A percentile compares a stretch with the other conserved stretches of the same genome.
Evolutionary conservation across 1,284 basidiomycete genomes (phyloP).

Genomic region (Boletellus deceptivus): DNA sequence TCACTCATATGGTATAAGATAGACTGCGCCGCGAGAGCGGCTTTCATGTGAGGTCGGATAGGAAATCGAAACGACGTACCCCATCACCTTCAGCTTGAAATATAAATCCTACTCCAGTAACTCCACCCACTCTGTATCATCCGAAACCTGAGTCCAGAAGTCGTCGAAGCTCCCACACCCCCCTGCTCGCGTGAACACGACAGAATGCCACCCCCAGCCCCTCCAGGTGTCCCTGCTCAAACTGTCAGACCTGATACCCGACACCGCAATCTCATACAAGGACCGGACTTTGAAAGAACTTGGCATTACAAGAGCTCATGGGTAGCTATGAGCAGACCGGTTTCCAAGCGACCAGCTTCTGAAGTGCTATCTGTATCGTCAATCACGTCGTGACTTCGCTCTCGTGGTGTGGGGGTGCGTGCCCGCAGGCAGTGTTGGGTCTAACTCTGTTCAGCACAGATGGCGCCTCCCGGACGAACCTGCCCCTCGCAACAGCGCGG

Average conservation of each 20-base stretch:
- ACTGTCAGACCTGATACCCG: conserved; percentile 77
- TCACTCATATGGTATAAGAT: too few relatives aligned
- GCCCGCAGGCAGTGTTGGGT: neutral
- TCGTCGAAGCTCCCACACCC: too few relatives aligned
- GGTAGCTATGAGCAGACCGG: conserved; percentile 86
- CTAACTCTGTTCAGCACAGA: conserved; percentile 48
- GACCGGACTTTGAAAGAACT: conserved; percentile 78
- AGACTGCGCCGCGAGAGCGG: too few relatives aligned
- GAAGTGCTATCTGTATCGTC: conserved; percentile 86
- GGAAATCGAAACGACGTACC: too few relatives aligned
- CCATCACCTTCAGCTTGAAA: too few relatives aligned
- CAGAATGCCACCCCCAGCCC: too few relatives aligned
- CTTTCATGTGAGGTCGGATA: too few relatives aligned
- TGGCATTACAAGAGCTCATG: conserved; percentile 73
- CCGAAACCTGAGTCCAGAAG: too few relatives aligned
- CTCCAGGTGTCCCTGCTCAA: conserved; percentile 46
- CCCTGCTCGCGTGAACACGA: too few relatives aligned
- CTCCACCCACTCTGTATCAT: too few relatives aligned
- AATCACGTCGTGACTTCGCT: conserved; percentile 66
- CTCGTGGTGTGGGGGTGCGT: conserved; percentile 30
- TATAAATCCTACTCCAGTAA: too few relatives aligned
- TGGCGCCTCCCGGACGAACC: conserved; percentile 86
- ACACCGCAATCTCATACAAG: conserved; percentile 74
- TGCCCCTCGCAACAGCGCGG: conserved; percentile 33
- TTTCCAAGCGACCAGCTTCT: conserved; percentile 92